phyloP scores from a whole-genome alignment of 2,329 filamentous ascomycete genomes.

The Aspergillus fumigatiaffinis region DNA sequence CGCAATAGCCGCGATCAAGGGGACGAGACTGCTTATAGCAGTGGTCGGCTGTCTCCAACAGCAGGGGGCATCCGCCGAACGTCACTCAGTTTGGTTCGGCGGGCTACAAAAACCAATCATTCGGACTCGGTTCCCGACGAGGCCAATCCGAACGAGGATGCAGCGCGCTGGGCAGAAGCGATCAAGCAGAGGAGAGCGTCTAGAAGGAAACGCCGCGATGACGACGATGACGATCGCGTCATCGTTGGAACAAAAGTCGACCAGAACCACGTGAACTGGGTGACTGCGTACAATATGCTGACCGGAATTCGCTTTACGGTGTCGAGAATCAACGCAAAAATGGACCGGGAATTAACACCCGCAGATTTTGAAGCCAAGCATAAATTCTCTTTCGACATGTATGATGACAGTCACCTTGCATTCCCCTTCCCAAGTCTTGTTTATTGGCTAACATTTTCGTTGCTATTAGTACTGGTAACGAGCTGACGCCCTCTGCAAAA shows the following conservation, averaged over 20 bases:
- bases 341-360: conserved; percentile 84
- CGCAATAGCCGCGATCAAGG: conserved; percentile 61
- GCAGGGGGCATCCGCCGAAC: conserved; percentile 64
- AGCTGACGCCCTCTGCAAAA: conserved; percentile 94
- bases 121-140: conserved; percentile 84
- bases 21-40: conserved; percentile 62
- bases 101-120: conserved; percentile 78
- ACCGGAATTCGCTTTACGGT: conserved; percentile 97
- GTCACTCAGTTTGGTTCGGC: conserved; percentile 77
- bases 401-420: conserved; percentile 37
- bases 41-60: conserved; percentile 76
- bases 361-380: conserved; percentile 91
- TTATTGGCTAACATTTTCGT: conserved; percentile 16
- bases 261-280: conserved; percentile 94
- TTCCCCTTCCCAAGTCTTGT: neutral
- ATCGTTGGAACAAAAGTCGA: conserved; percentile 97
- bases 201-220: conserved; percentile 76
- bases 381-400: conserved; percentile 99
- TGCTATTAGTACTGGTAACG: conserved; percentile 73
- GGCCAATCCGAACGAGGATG: conserved; percentile 80
- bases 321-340: conserved; percentile 92
- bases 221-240: conserved; percentile 85
- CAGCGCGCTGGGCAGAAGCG: conserved; percentile 85
- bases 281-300: conserved; percentile 98
- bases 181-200: conserved; percentile 88